Base-by-base conservation (phyloP, 768 basidiomycete genomes). In the Trametes cinnabarina region DNA sequence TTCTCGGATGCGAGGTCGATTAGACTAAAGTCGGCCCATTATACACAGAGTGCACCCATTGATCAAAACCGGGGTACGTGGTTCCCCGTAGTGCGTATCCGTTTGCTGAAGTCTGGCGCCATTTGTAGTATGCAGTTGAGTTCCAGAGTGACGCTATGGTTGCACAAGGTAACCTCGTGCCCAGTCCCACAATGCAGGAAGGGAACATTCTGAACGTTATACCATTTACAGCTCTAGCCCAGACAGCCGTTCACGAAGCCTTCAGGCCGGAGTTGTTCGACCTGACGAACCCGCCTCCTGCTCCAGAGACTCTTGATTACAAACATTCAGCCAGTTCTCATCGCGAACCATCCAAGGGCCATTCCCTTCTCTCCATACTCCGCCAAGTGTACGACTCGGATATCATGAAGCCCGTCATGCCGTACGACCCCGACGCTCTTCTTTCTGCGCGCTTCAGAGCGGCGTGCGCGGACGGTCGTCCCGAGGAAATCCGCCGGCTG, bases 31-130 rank as follows among this genome's bases (percentile, higher is more conserved):
- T 15, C 3, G 39, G 17, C 14, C 58, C 3, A 43, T 11, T 57
- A n/a, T n/a, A n/a, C n/a, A n/a, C 19, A 85, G 83, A 4, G 56
- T 79, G 12, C 84, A 86, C 68, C 81, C 83, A 0, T 67, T 82
- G 47, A 86, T 86, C 47, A 79, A 81, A 62, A 69, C 77, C n/a
- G 84, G 84, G 40, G 83, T 84, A 65, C 42, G 78, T 76, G 8
- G 53, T 34, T 22, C 22, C 8, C 25, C 8, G 12, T 41, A 32
- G 12, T 22, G 46, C 26, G 35, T 51, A 41, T 14, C n/a, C 4
- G 23, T n/a, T n/a, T 12, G 17, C 9, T 43, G 3, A n/a, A 42
- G 35, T 34, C 50, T 58, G n/a, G 43, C 39, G 46, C 15, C 11
- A 12, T 3, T 3, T 25, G 17, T 41, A 83, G 81, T 82, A 82